Evolutionary conservation across 176 grass and related monocot genomes (phyloP), one percentile per base, ranked within the genome.

Genomic region (Triticum urartu): DNA sequence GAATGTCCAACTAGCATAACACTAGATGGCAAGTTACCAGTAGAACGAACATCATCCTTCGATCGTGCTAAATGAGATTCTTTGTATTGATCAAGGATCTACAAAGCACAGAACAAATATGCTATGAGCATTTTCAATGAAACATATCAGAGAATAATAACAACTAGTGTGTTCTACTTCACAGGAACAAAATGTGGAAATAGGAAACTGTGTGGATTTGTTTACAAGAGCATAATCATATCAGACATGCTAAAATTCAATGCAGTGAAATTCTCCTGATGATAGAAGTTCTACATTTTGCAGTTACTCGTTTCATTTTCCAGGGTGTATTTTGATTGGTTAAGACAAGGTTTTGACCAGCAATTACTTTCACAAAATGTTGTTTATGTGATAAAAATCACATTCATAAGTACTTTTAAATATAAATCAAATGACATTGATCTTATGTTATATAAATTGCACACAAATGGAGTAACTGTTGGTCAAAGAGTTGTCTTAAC

Each of bases 1-100:
- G 97, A 99, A 88, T 99, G 97, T 25, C 97, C 97, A 88, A 99
- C 89, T 35, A 99, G 82, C 86, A 98, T 96, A 68, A 98, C 90
- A 91, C 90, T 93, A 43, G 88, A 91, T 40, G 97, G 97, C 79
- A 94, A 84, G 68, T 78, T 79, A 85, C 33, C 64, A 88, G 84
- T 83, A 36, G 88, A 73, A 62, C 91, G 87, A 79, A 69, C 76
- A 86, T 85, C 87, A 70, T 92, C 97, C 30, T 96, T 98, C 82
- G 74, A 77, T 79, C 84, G 61, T 5, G 80, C 84, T 82, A 92
- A 86, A 61, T 82, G 85, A 73, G 97, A 98, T 84, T 98, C 94
- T 83, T 81, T 90, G 83, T 98, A 98, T 83, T 91, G 92, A 85
- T 98, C 92, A 82, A 98, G 93, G 84, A 98, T 94, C 97, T 98